Conservation (phyloP, 1,284 basidiomycete genomes). For the Gastroboletus turbinatus region DNA sequence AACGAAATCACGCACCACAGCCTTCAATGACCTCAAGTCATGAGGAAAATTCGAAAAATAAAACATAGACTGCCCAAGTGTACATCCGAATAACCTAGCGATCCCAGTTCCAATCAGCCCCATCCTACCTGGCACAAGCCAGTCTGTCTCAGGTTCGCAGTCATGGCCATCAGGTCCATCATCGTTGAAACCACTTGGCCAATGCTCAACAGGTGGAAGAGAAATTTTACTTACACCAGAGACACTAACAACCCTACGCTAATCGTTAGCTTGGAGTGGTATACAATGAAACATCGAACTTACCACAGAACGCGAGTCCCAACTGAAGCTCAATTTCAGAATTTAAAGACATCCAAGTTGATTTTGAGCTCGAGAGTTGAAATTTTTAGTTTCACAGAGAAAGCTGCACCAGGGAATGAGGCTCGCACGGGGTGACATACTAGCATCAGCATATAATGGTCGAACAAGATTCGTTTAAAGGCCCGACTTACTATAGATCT, state of each 20-base stretch:
- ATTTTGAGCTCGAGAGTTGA: not conserved
- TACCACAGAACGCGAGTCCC: conserved; percentile 3
- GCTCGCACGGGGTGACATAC: no score
- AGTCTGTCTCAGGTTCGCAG: not conserved
- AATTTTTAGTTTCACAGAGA: not conserved
- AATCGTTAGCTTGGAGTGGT: not conserved
- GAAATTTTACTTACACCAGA: conserved; percentile 1
- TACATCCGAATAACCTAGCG: conserved; percentile 11
- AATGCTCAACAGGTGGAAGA: not conserved
- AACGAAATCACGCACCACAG: not conserved
- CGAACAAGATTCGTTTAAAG: no score
- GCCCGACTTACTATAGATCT: no score
- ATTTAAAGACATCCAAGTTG: not conserved
- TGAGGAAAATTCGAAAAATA: conserved; percentile 13
- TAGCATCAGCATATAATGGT: no score
- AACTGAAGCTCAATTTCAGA: not conserved
- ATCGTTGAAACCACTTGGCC: not conserved
- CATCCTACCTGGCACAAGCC: not conserved
- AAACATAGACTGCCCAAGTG: conserved; percentile 9
- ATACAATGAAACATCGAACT: not conserved
- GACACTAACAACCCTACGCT: conserved; percentile 4
- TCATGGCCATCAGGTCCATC: not conserved
- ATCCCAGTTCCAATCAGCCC: not conserved
- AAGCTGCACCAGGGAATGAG: no score
- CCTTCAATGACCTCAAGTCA: conserved; percentile 16